A percentile compares a stretch with the other conserved stretches of the same genome.
phyloP scores from a whole-genome alignment of 345 rosid species.

The Turritis glabra region DNA sequence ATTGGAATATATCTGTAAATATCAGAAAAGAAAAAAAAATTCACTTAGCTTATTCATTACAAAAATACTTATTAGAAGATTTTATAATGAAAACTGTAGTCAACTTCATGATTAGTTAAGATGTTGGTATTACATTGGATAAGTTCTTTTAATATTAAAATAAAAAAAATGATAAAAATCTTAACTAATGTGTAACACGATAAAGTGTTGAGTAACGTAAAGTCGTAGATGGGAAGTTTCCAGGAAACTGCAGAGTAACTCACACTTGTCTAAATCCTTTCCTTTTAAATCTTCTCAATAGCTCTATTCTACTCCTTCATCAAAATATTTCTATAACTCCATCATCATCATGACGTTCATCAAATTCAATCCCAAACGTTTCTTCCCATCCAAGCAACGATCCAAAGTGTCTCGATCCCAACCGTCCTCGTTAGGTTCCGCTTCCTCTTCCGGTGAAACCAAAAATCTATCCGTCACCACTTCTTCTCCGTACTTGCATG shows the following conservation, averaged over 20 bases:
- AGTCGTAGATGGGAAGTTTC: no score
- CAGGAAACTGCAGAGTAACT: no score
- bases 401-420: background rate
- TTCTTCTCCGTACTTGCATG: background rate
- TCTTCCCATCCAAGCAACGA: background rate
- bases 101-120: background rate
- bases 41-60: background rate
- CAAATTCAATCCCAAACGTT: background rate
- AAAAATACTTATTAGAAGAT: no score
- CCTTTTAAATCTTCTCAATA: no score
- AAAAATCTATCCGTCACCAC: background rate
- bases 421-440: background rate
- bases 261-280: no score
- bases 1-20: conserved; percentile 11
- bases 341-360: background rate
- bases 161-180: no score
- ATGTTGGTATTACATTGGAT: no score
- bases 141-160: no score
- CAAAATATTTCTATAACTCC: background rate
- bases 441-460: background rate
- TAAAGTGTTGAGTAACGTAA: no score
- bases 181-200: no score
- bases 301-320: background rate
- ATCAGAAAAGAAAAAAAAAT: no score
- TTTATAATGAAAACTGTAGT: background rate